Evolutionary conservation across 2,329 filamentous ascomycete genomes (phyloP), one percentile per base, ranked within the genome.

Genomic region (Colletotrichum higginsianum): DNA sequence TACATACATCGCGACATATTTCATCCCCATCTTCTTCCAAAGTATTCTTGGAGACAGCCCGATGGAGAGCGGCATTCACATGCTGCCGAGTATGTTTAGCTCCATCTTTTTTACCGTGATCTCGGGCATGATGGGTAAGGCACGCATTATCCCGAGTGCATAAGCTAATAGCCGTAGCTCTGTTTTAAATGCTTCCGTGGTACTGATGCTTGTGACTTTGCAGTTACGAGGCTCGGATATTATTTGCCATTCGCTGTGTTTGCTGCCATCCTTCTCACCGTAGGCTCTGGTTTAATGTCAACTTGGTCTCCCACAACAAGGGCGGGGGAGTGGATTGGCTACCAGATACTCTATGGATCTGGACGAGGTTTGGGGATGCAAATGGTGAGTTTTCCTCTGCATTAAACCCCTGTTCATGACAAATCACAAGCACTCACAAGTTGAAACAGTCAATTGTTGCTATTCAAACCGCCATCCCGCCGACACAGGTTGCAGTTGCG

Each of bases 21-120:
- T 85, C 74, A 78, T 87, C 4, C 85, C 86, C 4, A 82, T 87
- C 66, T 88, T 86, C 80, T 87, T 88, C 78, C 85, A 88, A 77
- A 81, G 82, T 44, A 80, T 88, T 72, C 82, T 82, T 65, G 80
- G 80, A 16, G 80, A 80, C 42, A 78, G 76, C 15, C 80, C 83
- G 0, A 80, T 80, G n/a, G 75, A 78, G 16, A 79, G 77, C 6
- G 84, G 83, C 7, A 79, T 86, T 5, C 78, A 79, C 21, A 83
- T 82, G 66, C 77, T 86, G 15, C 82, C 85, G 2, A 76, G 82
- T 4, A 81, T 85, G 46, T 68, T 83, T 8, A 75, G 80, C 1
- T 77, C 84, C 15, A 79, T 81, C 11, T 18, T 85, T n/a, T 75
- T 76, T 15, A 80, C 79, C 3, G 75, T 84, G n/a, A 12, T 78